Base-by-base conservation (phyloP, 2,329 filamentous ascomycete genomes). In the Neonectria ditissima region DNA sequence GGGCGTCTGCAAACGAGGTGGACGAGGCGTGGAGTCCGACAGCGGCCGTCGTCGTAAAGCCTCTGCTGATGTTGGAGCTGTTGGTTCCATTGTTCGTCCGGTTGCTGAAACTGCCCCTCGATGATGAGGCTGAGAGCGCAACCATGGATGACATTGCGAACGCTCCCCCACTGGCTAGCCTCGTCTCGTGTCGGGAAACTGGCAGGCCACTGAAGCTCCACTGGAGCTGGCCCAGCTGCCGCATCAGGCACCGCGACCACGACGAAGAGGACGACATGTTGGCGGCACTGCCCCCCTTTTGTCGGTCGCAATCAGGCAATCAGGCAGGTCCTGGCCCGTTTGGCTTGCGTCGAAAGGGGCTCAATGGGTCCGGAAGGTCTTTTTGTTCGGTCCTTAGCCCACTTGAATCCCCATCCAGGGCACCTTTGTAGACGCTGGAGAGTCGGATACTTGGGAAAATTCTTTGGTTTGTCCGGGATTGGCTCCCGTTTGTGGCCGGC, bases 211-310 rank as follows among this genome's bases (percentile, higher is more conserved):
- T 64, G 37, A 58, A 53, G 71, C 69, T 71, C 71, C 71, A 73
- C 71, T 69, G 65, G 47, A 55, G 43, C 30, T 69, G 71, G 60
- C 59, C 65, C 65, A 73, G 65, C 70, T 74, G 69, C 69, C 69
- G 71, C 65, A 73, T 71, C 66, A 74, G 69, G 71, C 71, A 65
- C 65, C 58, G 73, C n/a, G 71, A 69, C 60, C 65, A 70, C 62
- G 43, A 53, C 37, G 60, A 52, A 20, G 52, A 56, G 39, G 69
- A 50, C 28, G 47, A 66, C 71, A 73, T 73, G 65, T 53, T 65
- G 71, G 66, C 60, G 66, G 56, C 59, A 58, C 66, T 65, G 59
- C 62, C 50, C 56, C 62, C 62, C 54, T 59, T 59, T 62, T 70
- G 51, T 62, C 34, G 52, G 71, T 73, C 66, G 68, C 65, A 62